These are phyloP conservation scores for Erucastrum elatum DNA, from an alignment of 345 rosid species.

Conservation along the genomic window DNA sequence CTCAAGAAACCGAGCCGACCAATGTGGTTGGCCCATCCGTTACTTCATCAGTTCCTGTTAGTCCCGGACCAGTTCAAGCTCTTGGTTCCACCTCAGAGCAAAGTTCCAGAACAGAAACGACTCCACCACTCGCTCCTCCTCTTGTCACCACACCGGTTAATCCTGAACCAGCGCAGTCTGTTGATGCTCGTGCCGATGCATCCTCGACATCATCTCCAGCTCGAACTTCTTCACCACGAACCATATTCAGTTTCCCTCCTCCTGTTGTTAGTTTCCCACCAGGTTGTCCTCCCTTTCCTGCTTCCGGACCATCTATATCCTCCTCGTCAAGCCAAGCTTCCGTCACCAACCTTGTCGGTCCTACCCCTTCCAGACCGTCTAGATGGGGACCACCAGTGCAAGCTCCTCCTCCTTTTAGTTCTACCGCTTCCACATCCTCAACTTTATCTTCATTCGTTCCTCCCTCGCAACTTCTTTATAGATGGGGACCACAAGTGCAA, in stretches of 20 bases:
- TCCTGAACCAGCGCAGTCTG: background rate
- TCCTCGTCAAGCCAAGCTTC: background rate
- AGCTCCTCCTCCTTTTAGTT: background rate
- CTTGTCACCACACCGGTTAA: background rate
- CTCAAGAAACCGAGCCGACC: conserved; percentile 13
- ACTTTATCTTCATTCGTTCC: background rate
- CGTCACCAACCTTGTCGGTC: background rate
- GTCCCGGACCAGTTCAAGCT: conserved; percentile 2
- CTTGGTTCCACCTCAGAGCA: background rate
- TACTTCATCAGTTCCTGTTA: conserved; percentile 5
- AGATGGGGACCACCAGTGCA: background rate
- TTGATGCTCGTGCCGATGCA: background rate
- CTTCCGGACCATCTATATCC: background rate
- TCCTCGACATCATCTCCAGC: background rate
- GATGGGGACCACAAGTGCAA: background rate
- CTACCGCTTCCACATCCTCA: background rate
- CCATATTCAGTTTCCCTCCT: background rate
- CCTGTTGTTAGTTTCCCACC: background rate
- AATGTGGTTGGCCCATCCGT: background rate
- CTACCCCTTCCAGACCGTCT: background rate
- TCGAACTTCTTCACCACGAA: background rate
- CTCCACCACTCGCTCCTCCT: background rate
- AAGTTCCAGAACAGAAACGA: background rate
- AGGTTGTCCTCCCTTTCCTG: background rate
- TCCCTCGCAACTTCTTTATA: no score